Evolutionary conservation across 805 yeast species (phyloP).

Genomic region (Brettanomyces custersianus): DNA sequence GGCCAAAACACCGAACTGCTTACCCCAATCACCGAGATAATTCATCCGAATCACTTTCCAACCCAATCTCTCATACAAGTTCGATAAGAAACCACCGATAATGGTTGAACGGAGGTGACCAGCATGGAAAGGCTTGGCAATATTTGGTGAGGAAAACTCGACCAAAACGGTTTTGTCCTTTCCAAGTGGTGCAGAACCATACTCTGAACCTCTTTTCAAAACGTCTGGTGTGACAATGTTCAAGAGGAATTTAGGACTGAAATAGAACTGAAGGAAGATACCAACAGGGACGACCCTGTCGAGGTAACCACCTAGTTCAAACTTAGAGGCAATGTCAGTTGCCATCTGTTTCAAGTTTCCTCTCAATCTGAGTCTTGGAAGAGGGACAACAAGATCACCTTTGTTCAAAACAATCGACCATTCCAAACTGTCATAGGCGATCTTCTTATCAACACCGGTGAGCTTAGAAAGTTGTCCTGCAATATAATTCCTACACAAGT

Average conservation of each 20-base stretch:
- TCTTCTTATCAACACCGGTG: constrained; percentile 57
- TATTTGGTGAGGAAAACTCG: constrained; percentile 96
- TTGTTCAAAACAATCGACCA: constrained; percentile 78
- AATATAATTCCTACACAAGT: constrained; percentile 83
- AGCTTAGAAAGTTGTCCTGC: constrained; percentile 66
- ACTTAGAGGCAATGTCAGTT: constrained; percentile 65
- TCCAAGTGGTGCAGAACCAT: constrained; percentile 73
- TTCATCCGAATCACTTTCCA: constrained; percentile 90
- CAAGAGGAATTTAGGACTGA: constrained; percentile 56
- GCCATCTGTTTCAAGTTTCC: constrained; percentile 76
- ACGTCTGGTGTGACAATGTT: constrained; percentile 63
- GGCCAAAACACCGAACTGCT: constrained; percentile 94
- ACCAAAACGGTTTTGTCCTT: constrained; percentile 60
- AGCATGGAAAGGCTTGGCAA: constrained; percentile 99
- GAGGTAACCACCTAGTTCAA: constrained; percentile 66
- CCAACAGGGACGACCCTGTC: constrained; percentile 74
- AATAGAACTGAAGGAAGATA: constrained; percentile 84
- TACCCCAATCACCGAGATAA: constrained; percentile 99
- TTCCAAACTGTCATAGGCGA: constrained; percentile 81
- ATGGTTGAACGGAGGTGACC: constrained; percentile 97
- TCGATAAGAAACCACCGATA: constrained; percentile 91
- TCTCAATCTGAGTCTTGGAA: constrained; percentile 82
- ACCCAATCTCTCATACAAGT: constrained; percentile 82
- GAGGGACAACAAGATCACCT: constrained; percentile 88
- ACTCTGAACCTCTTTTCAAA: constrained; percentile 48